Conservation (phyloP, 1,139 yeast genomes). For the Starmera stellimalicola region DNA sequence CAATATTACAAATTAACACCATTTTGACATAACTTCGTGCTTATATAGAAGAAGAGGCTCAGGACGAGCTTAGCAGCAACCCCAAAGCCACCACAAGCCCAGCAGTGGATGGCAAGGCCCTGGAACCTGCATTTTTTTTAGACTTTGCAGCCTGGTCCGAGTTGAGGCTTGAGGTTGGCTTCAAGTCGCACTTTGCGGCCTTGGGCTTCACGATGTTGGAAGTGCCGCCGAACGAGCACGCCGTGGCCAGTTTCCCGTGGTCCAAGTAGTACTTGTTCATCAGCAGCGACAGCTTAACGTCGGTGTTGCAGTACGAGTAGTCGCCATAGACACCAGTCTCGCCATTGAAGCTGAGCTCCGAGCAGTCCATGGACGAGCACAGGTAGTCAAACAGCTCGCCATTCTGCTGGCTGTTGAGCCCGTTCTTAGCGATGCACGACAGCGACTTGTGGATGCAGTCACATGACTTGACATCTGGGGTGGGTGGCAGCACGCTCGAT, state of each 20-base stretch:
- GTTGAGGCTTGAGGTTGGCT: too few species aligned
- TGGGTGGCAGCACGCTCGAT: slow-evolving; percentile 59
- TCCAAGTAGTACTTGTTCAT: slow-evolving; percentile 55
- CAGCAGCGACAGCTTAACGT: slow-evolving; percentile 53
- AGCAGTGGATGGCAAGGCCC: too few species aligned
- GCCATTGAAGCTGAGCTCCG: slow-evolving; percentile 52
- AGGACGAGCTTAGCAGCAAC: slow-evolving; percentile 26
- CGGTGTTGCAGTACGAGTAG: slow-evolving; percentile 52
- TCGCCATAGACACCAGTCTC: slow-evolving; percentile 52
- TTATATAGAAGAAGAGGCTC: too few species aligned
- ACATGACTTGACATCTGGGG: slow-evolving; percentile 57
- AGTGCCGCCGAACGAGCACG: slow-evolving; percentile 63
- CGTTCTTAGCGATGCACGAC: slow-evolving; percentile 41
- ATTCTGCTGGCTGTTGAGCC: slow-evolving; percentile 42
- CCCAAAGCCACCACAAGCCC: slow-evolving; percentile 30
- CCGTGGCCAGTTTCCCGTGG: slow-evolving; percentile 33
- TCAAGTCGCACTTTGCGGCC: background rate
- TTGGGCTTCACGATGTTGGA: slow-evolving; percentile 24
- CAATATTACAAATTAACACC: slow-evolving; percentile 62
- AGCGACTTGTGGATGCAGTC: slow-evolving; percentile 44
- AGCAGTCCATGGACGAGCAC: slow-evolving; percentile 43
- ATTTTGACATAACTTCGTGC: too few species aligned
- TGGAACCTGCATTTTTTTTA: too few species aligned
- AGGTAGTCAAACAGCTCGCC: slow-evolving; percentile 45
- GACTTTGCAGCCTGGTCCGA: slow-evolving; percentile 44